Conservation (phyloP, 78 protist genomes). For the Dictyostelium discoideum region dicty_2.7 NC_007090.3:4617501-4618000, state of each 20-base stretch:
- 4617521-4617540: background rate
- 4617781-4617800: constrained; percentile 61
- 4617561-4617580: background rate
- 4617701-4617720: constrained; percentile 59
- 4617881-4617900: constrained; percentile 69
- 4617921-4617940: constrained; percentile 38
- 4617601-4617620: background rate
- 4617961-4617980: constrained; percentile 23
- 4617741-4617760: constrained; percentile 63
- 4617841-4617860: background rate
- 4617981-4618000: constrained; percentile 67
- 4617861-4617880: constrained; percentile 63
- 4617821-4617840: constrained; percentile 55
- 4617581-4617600: background rate
- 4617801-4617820: constrained; percentile 75
- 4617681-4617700: constrained; percentile 17
- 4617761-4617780: constrained; percentile 47
- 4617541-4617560: background rate
- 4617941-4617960: constrained; percentile 38
- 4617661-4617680: background rate
- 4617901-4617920: constrained; percentile 83
- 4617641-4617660: constrained; percentile 15
- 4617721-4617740: constrained; percentile 63
- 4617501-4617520: background rate
- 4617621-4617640: background rate